A percentile compares a stretch with the other conserved stretches of the same genome.
phyloP scores from a whole-genome alignment of 2,329 filamentous ascomycete species.

The Stachybotrys elegans region DNA sequence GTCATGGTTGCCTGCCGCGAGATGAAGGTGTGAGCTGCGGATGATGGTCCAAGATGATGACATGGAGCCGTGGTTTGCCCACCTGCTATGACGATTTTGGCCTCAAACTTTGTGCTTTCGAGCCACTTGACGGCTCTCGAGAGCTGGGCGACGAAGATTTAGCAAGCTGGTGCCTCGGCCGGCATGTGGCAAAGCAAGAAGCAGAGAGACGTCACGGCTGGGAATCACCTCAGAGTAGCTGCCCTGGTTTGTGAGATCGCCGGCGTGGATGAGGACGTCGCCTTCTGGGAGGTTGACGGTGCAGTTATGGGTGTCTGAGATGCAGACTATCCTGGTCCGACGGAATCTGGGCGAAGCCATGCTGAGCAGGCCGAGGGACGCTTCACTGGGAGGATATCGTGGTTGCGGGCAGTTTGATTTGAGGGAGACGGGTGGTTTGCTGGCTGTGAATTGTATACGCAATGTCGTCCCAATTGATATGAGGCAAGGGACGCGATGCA shows the following conservation, averaged over 20 bases:
- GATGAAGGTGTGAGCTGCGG: background rate
- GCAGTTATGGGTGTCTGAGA: constrained; percentile 72
- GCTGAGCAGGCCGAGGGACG: background rate
- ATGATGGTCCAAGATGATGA: background rate
- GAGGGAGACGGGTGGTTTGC: too few species aligned
- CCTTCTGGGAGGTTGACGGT: constrained; percentile 61
- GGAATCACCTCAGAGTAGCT: constrained; percentile 52
- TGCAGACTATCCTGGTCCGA: constrained; percentile 64
- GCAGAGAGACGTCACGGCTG: too few species aligned
- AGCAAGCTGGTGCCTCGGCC: too few species aligned
- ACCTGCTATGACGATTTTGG: constrained; percentile 68
- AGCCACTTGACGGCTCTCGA: constrained; percentile 62
- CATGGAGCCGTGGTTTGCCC: constrained; percentile 10
- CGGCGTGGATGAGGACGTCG: constrained; percentile 71
- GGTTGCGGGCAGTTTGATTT: too few species aligned
- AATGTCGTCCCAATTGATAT: too few species aligned
- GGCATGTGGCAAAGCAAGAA: too few species aligned
- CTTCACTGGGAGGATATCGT: background rate
- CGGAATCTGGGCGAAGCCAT: constrained; percentile 17
- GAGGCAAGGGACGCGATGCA: too few species aligned
- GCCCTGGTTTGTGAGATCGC: constrained; percentile 72
- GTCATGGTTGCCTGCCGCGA: constrained; percentile 64
- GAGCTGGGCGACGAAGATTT: constrained; percentile 38
- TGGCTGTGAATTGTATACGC: too few species aligned
- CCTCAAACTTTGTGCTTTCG: constrained; percentile 60